Evolutionary conservation across 768 basidiomycete species (phyloP).

Genomic region (Lanmaoa pseudosensibilis): DNA sequence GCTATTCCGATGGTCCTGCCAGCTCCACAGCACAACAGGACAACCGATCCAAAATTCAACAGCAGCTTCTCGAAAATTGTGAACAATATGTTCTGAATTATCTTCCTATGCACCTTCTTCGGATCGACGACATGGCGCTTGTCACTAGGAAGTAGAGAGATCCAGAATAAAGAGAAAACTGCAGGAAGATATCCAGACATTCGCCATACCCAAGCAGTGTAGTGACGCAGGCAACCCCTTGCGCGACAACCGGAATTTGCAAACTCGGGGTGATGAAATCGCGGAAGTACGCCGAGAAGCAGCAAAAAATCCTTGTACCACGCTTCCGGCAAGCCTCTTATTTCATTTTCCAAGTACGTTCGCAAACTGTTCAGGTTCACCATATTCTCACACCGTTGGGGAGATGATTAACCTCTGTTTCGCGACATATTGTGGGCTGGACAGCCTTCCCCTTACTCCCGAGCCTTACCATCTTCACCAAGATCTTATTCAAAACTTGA

Average conservation of each 20-base stretch:
- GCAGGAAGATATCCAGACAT: background rate
- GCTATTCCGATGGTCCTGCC: background rate
- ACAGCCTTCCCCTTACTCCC: conserved; percentile 11
- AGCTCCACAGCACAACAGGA: background rate
- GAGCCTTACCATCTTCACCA: conserved; percentile 10
- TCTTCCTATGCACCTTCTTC: conserved; percentile 18
- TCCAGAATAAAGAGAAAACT: conserved; percentile 1
- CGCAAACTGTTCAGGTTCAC: conserved; percentile 17
- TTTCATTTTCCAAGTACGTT: conserved; percentile 1
- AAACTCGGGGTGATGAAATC: background rate
- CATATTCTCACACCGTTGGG: conserved; percentile 25
- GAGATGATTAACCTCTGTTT: conserved; percentile 18
- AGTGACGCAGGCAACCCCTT: background rate
- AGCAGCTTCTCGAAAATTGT: conserved; percentile 8
- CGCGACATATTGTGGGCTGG: conserved; percentile 15
- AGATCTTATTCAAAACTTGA: conserved; percentile 10
- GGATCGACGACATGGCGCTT: conserved; percentile 17
- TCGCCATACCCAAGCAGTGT: background rate
- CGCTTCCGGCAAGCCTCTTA: background rate
- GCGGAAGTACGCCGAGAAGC: background rate
- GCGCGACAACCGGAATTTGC: background rate
- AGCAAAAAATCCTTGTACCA: background rate
- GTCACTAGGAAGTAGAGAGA: conserved; percentile 11
- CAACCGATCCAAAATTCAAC: background rate
- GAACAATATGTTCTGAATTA: conserved; percentile 21